Evolutionary conservation across 371 early-diverging fungal species (phyloP), one percentile per base, ranked within the genome.

Genomic region (Fennellomyces sp.): DNA sequence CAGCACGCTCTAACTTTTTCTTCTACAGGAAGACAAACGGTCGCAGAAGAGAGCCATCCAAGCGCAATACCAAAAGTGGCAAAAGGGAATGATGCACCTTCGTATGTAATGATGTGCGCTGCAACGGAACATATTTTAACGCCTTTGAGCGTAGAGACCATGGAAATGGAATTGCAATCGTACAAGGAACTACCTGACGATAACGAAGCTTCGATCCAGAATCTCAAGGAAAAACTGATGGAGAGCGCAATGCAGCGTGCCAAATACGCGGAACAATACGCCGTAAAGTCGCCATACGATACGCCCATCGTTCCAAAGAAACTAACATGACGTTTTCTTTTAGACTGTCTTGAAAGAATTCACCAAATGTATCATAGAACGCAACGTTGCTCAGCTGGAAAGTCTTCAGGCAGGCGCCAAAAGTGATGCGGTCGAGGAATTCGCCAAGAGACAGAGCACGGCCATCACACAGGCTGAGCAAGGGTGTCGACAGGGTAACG

Each of bases 11-110:
- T n/a, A n/a, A n/a, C n/a, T n/a, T n/a, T n/a, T n/a, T n/a, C n/a
- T n/a, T 50, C 7, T 39, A 30, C 26, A 60, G 61, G 29, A 41
- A 3, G 61, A 41, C 21, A 54, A 58, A 19, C 60, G 66, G 25
- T 68, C 66, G 17, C 71, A 75, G 60, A 64, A 67, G 54, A 58
- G 62, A 56, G 65, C 70, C 38, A 28, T 66, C 13, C 68, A 61
- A 15, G 13, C 23, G 5, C 50, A 11, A 6, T 25, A 19, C 28
- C 59, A 19, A 2, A 28, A 52, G 28, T 73, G 52, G 63, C 63
- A 58, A 53, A 26, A 36, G 25, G 33, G 8, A 7, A 68, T n/a
- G n/a, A n/a, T n/a, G n/a, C n/a, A n/a, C n/a, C n/a, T n/a, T n/a
- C n/a, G n/a, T n/a, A n/a, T n/a, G n/a, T n/a, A n/a, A n/a, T n/a